Conservation (phyloP, 129 eudicot genomes). For the Centrapalus pauciflorus region DNA sequence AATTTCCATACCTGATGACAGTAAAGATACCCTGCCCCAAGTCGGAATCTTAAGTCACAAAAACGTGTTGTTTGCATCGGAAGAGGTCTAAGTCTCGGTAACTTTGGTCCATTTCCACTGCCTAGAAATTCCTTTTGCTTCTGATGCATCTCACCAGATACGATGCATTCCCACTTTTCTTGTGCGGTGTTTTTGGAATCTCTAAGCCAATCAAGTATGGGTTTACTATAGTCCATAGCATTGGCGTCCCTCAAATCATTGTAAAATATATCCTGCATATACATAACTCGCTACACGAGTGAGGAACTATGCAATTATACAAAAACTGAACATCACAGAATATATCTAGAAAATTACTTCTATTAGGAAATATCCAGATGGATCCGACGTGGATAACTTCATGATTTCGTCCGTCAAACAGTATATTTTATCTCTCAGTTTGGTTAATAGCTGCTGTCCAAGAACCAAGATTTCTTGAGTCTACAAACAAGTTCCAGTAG, state of each 20-base stretch:
- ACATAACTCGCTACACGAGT: background rate
- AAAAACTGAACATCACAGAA: background rate
- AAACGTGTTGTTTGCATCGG: constrained; percentile 57
- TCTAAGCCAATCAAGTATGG: constrained; percentile 73
- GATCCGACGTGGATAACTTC: constrained; percentile 51
- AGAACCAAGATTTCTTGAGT: constrained; percentile 82
- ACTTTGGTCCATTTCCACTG: constrained; percentile 23
- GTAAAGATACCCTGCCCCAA: constrained; percentile 87
- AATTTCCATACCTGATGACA: constrained; percentile 64
- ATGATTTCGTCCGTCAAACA: constrained; percentile 76
- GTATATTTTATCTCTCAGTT: constrained; percentile 68
- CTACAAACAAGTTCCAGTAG: constrained; percentile 30
- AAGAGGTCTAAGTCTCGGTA: constrained; percentile 57
- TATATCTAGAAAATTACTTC: constrained; percentile 39
- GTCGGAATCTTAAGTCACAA: constrained; percentile 69
- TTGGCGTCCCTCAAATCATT: constrained; percentile 57
- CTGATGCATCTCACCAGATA: constrained; percentile 61
- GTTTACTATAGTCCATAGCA: constrained; percentile 70
- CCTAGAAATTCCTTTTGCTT: constrained; percentile 52
- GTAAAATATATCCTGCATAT: constrained; percentile 64
- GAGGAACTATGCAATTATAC: background rate
- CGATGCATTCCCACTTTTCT: constrained; percentile 76
- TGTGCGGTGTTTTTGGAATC: constrained; percentile 59
- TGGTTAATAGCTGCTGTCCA: constrained; percentile 68
- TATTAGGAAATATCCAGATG: constrained; percentile 85